phyloP scores from a whole-genome alignment of 2,329 filamentous ascomycete species.

The Ceratocystis lukuohia region DNA sequence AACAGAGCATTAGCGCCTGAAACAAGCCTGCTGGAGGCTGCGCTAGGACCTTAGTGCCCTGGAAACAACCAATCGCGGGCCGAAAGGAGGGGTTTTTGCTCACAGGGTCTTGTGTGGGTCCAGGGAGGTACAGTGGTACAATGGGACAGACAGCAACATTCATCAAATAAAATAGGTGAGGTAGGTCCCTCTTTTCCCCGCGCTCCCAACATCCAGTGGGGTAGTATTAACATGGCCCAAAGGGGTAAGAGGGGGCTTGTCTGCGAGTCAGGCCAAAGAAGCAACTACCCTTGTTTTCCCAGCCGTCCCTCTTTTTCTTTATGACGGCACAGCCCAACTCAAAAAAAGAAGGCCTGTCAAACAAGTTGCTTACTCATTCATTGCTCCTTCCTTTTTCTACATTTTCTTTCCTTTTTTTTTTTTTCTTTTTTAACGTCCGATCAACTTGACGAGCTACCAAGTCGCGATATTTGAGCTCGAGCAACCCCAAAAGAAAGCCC shows the following conservation, averaged over 20 bases:
- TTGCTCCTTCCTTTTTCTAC: background rate
- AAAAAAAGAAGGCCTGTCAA: background rate
- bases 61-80: background rate
- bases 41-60: background rate
- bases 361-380: background rate
- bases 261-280: background rate
- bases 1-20: background rate
- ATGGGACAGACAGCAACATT: too few relatives aligned
- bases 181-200: background rate
- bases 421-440: background rate
- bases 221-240: background rate
- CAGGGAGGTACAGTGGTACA: background rate
- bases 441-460: background rate
- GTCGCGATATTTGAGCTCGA: background rate
- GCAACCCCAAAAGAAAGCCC: background rate
- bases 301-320: background rate
- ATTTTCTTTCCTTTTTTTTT: background rate
- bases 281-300: background rate
- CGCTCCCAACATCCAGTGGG: slow-evolving; percentile 2
- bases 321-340: background rate
- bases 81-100: background rate
- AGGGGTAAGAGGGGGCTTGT: background rate
- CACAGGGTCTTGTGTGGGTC: background rate
- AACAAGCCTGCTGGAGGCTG: background rate
- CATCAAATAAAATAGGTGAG: too few relatives aligned